Conservation (phyloP, 345 rosid genomes). For the Corchorus olitorius region DNA sequence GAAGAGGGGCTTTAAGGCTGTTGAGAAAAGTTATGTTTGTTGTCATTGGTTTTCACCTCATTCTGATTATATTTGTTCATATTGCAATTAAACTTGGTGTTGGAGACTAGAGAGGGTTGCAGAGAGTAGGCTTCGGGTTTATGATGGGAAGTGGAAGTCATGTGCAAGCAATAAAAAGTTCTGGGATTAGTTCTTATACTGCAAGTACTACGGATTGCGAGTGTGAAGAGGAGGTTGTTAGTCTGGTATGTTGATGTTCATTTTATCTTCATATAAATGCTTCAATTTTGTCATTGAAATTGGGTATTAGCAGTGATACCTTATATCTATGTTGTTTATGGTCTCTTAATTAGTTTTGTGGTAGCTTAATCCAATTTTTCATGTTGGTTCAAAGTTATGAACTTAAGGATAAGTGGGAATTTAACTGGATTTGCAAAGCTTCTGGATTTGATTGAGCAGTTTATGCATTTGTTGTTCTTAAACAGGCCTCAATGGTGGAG, state of each 20-base stretch:
- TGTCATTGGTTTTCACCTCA: too few relatives aligned
- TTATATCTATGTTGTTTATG: too few relatives aligned
- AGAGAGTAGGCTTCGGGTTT: slow-evolving; percentile 93
- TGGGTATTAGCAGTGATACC: not conserved
- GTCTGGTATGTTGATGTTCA: slow-evolving; percentile 60
- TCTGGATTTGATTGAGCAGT: not conserved
- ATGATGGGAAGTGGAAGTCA: slow-evolving; percentile 60
- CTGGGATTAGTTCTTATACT: slow-evolving; percentile 19
- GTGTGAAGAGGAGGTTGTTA: slow-evolving; percentile 62
- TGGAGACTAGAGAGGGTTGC: too few relatives aligned
- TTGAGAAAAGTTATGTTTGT: too few relatives aligned
- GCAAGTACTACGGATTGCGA: slow-evolving; percentile 37
- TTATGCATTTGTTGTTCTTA: not conserved
- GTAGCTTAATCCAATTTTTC: too few relatives aligned
- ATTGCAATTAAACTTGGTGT: too few relatives aligned
- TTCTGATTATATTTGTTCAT: too few relatives aligned
- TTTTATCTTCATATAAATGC: not conserved
- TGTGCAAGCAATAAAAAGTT: slow-evolving; percentile 43
- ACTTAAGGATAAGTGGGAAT: too few relatives aligned
- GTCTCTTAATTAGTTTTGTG: too few relatives aligned
- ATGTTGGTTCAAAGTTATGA: too few relatives aligned
- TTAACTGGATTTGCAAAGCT: too few relatives aligned
- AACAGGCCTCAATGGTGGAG: slow-evolving; percentile 73
- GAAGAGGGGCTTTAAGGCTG: too few relatives aligned
- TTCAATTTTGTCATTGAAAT: not conserved